Conservation (phyloP, 495 filamentous ascomycete genomes). For the Lepraria neglecta region DNA sequence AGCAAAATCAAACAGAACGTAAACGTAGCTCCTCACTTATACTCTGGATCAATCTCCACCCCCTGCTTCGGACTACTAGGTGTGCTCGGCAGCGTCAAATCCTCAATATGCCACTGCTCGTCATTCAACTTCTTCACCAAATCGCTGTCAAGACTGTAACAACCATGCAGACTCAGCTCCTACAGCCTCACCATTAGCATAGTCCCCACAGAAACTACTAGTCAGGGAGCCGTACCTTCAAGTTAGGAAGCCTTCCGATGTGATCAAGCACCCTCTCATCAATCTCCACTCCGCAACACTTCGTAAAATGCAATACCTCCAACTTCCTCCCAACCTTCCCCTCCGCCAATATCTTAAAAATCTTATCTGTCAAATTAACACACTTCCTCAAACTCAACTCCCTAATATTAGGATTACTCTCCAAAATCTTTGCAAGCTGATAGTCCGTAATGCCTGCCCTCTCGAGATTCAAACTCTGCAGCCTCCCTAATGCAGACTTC, state of each 20-base stretch:
- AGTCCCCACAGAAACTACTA: neutral
- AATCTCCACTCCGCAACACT: slow-evolving; percentile 13
- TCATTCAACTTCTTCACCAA: slow-evolving; percentile 31
- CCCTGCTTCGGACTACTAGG: slow-evolving; percentile 16
- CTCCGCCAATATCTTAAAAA: slow-evolving; percentile 35
- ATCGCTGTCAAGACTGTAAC: slow-evolving; percentile 30
- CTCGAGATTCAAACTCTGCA: slow-evolving; percentile 33
- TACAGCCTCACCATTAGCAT: slow-evolving; percentile 1
- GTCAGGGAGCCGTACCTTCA: slow-evolving; percentile 14
- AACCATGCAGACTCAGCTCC: slow-evolving; percentile 36
- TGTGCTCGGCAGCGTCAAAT: slow-evolving; percentile 30
- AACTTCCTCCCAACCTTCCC: slow-evolving; percentile 13
- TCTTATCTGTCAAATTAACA: slow-evolving; percentile 32
- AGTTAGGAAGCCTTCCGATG: slow-evolving; percentile 19
- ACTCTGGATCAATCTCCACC: slow-evolving; percentile 33
- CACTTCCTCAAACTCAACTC: slow-evolving; percentile 35
- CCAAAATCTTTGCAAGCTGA: slow-evolving; percentile 35
- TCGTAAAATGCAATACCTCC: slow-evolving; percentile 19
- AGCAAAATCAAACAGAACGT: neutral
- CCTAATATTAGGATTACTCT: slow-evolving; percentile 30
- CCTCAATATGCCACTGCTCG: slow-evolving; percentile 32
- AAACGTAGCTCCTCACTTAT: slow-evolving; percentile 4
- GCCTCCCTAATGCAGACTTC: slow-evolving; percentile 20
- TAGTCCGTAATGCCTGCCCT: slow-evolving; percentile 36
- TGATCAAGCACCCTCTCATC: slow-evolving; percentile 20